Conservation (phyloP, 768 basidiomycete genomes). For the Gelatoporia subvermispora region DNA sequence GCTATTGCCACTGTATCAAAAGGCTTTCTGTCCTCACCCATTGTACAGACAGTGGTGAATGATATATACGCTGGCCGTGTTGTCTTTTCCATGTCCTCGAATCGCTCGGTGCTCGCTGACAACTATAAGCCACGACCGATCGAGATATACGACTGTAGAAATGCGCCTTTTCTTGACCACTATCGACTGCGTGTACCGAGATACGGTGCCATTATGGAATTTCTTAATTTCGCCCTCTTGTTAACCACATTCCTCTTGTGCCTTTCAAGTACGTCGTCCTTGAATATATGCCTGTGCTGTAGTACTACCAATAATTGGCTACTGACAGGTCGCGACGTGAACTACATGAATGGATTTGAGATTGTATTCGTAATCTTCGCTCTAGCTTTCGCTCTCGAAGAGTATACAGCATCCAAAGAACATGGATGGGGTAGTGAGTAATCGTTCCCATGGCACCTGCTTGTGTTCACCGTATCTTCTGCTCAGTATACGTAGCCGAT, state of each 20-base stretch:
- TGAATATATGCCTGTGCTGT: conserved; percentile 6
- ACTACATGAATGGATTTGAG: conserved; percentile 57
- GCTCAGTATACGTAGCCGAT: conserved; percentile 76
- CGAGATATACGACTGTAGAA: conserved; percentile 63
- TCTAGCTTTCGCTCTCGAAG: conserved; percentile 74
- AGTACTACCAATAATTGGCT: background rate
- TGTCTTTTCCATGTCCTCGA: conserved; percentile 54
- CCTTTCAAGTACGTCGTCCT: conserved; percentile 55
- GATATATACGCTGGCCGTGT: conserved; percentile 84
- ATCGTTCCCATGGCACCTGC: background rate
- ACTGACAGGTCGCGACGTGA: conserved; percentile 61
- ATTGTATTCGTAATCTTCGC: conserved; percentile 70
- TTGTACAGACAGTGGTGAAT: conserved; percentile 83
- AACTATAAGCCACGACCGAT: conserved; percentile 81
- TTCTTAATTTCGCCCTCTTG: conserved; percentile 68
- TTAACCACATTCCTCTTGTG: conserved; percentile 69
- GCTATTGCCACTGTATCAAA: conserved; percentile 86
- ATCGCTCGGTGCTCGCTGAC: conserved; percentile 79
- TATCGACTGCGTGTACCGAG: conserved; percentile 82
- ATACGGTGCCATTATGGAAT: conserved; percentile 74
- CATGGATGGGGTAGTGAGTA: conserved; percentile 82
- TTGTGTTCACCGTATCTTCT: background rate
- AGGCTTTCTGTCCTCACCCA: conserved; percentile 73
- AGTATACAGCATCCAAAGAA: conserved; percentile 84
- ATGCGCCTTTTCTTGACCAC: conserved; percentile 76